Conservation (phyloP, 2,329 filamentous ascomycete genomes). For the Neurospora sp. region DNA sequence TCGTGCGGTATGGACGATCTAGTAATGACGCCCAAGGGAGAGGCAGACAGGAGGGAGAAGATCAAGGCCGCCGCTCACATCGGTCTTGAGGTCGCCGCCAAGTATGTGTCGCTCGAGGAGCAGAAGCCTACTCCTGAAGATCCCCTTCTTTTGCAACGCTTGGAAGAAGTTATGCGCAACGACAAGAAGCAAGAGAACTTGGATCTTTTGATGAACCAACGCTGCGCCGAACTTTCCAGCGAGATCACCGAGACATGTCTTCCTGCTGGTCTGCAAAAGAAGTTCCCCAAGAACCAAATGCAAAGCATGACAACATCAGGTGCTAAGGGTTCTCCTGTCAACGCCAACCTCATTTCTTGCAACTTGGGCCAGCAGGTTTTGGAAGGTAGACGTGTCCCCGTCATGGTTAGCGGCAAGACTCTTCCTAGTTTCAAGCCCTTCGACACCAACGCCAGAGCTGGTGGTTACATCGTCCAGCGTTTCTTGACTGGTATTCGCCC, state of each 20-base stretch:
- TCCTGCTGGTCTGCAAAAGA: conserved; percentile 73
- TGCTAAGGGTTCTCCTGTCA: conserved; percentile 86
- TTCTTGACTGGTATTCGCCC: conserved; percentile 97
- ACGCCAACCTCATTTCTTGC: conserved; percentile 95
- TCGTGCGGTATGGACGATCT: conserved; percentile 97
- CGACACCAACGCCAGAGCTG: conserved; percentile 79
- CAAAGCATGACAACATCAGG: conserved; percentile 97
- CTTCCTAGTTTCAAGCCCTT: conserved; percentile 88
- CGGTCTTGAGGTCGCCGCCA: conserved; percentile 70
- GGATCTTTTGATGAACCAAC: conserved; percentile 76
- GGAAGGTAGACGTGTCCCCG: conserved; percentile 85
- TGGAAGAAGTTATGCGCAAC: conserved; percentile 86
- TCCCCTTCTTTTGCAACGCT: conserved; percentile 60
- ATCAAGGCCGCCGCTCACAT: conserved; percentile 57
- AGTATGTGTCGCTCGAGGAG: conserved; percentile 76
- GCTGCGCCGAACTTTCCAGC: conserved; percentile 61
- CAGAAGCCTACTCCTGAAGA: conserved; percentile 52
- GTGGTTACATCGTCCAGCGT: conserved; percentile 87
- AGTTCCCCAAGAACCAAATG: conserved; percentile 97
- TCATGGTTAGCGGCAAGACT: conserved; percentile 97
- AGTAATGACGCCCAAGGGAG: conserved; percentile 70
- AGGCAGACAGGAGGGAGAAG: conserved; percentile 57
- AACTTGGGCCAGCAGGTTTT: conserved; percentile 95
- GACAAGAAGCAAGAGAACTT: conserved; percentile 83
- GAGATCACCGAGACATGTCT: conserved; percentile 70